These are phyloP conservation scores for Hypoxylon cercidicola DNA, from an alignment of 495 filamentous ascomycete species.

Conservation along the genomic window DNA sequence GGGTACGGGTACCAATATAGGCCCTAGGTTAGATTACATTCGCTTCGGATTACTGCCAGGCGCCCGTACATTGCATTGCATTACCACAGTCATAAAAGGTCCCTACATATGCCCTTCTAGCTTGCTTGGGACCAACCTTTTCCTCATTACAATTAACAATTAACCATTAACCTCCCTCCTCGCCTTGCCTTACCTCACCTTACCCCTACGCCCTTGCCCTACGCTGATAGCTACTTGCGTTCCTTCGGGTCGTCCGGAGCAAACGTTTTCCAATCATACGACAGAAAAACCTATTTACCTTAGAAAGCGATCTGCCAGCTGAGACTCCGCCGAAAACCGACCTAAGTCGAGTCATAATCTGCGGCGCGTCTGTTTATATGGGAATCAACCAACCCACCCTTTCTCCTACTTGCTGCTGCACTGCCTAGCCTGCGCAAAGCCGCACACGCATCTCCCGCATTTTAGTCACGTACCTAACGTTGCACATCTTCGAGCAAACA, in stretches of 20 bases:
- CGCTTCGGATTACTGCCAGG: neutral
- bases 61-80: neutral
- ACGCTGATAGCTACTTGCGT: slow-evolving; percentile 17
- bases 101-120: neutral
- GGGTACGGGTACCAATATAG: slow-evolving; percentile 4
- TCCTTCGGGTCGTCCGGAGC: slow-evolving; percentile 41
- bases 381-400: slow-evolving; percentile 14
- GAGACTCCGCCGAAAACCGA: slow-evolving; percentile 8
- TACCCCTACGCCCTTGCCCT: slow-evolving; percentile 14
- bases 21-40: neutral
- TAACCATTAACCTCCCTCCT: slow-evolving; percentile 3
- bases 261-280: slow-evolving; percentile 40
- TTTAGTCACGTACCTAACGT: slow-evolving; percentile 1
- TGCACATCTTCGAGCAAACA: neutral
- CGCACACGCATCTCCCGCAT: slow-evolving; percentile 5
- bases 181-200: slow-evolving; percentile 3
- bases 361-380: slow-evolving; percentile 30
- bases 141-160: neutral
- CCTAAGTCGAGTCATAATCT: slow-evolving; percentile 28
- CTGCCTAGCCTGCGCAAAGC: neutral
- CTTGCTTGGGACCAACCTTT: slow-evolving; percentile 1
- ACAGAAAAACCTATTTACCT: slow-evolving; percentile 16
- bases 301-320: slow-evolving; percentile 26
- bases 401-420: neutral
- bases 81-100: neutral